These are phyloP conservation scores for Karstenula rhodostoma DNA, from an alignment of 2,329 filamentous ascomycete genomes.

Conservation along the genomic window DNA sequence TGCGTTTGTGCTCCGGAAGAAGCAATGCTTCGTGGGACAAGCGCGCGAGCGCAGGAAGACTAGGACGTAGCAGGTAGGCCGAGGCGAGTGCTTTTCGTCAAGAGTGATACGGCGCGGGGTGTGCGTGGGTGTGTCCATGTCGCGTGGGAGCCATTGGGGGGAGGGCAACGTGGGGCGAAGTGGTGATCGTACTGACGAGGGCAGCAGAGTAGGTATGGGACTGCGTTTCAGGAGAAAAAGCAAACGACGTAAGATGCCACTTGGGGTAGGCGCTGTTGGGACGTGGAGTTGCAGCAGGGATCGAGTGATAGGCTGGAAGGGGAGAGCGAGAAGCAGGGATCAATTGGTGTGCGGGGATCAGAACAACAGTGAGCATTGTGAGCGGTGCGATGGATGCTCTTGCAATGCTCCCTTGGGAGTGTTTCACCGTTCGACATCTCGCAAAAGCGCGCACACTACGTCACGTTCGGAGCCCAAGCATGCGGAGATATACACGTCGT, in stretches of 20 bases:
- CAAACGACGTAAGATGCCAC: neutral
- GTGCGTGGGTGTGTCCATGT: constrained; percentile 3
- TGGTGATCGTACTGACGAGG: neutral
- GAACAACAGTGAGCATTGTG: neutral
- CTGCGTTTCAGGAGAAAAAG: constrained; percentile 5
- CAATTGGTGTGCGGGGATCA: neutral
- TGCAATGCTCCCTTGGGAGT: neutral
- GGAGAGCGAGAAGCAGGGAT: neutral
- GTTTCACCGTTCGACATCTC: neutral
- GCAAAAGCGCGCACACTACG: neutral
- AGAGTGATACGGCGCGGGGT: constrained; percentile 18
- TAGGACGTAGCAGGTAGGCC: neutral
- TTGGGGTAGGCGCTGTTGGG: neutral
- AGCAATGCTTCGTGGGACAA: neutral
- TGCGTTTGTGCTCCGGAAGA: neutral
- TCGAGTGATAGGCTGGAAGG: neutral
- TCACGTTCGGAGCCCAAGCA: constrained; percentile 2
- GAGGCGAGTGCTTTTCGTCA: constrained; percentile 16
- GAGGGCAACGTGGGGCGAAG: constrained; percentile 1
- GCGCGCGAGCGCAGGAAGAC: neutral
- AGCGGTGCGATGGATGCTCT: neutral
- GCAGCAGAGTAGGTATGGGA: neutral
- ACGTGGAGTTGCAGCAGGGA: neutral
- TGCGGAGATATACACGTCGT: neutral
- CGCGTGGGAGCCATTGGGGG: constrained; percentile 12